Conservation (phyloP, 257 asterid species). For the Ehretia macrophylla region DNA sequence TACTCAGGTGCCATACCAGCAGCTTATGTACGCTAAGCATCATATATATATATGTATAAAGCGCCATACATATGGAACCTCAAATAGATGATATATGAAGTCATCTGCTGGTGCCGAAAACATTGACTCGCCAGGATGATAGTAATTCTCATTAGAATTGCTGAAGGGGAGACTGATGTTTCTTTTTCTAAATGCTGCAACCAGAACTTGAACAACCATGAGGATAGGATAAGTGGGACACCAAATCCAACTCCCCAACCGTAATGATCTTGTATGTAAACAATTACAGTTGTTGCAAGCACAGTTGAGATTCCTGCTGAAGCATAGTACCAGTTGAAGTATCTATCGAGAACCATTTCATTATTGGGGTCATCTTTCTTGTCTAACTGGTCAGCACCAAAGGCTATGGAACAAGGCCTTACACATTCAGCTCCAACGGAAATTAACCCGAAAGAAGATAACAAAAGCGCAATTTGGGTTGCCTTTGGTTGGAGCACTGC, state of each 20-base stretch:
- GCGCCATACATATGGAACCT: not conserved
- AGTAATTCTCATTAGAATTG: constrained; percentile 1
- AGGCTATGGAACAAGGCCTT: constrained; percentile 20
- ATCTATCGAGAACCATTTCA: constrained; percentile 6
- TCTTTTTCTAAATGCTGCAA: constrained; percentile 22
- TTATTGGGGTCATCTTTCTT: constrained; percentile 6
- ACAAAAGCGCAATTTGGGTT: constrained; percentile 1
- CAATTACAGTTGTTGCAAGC: constrained; percentile 13
- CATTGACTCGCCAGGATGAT: constrained; percentile 2
- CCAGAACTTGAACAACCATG: constrained; percentile 17
- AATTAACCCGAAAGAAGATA: constrained; percentile 9
- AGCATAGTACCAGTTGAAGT: constrained; percentile 18
- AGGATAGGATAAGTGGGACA: constrained; percentile 16
- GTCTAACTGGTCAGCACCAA: constrained; percentile 15
- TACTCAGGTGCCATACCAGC: too few species aligned
- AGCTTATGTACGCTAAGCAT: not conserved
- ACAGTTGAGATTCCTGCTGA: constrained; percentile 3
- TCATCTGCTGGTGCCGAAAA: constrained; percentile 1
- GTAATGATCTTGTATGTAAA: constrained; percentile 18
- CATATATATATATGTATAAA: not conserved
- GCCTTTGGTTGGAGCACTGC: constrained; percentile 9
- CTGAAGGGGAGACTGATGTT: not conserved
- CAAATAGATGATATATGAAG: not conserved
- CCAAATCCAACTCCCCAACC: constrained; percentile 27
- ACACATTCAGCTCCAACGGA: constrained; percentile 18